Evolutionary conservation across 306 rosid genomes (phyloP).

Genomic region (Quillaja saponaria): DNA sequence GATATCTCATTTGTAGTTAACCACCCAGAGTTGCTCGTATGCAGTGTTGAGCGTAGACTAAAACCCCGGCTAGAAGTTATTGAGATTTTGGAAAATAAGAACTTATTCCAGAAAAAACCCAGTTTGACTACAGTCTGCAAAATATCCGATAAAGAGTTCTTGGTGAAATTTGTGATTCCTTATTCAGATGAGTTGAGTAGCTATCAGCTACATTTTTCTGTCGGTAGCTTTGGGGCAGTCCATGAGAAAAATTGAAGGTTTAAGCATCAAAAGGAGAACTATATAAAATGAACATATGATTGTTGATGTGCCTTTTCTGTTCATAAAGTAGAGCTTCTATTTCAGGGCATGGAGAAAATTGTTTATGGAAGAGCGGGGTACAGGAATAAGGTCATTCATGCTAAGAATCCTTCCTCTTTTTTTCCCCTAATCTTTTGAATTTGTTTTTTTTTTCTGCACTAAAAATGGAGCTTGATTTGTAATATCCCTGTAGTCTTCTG

Average conservation of each 20-base stretch:
- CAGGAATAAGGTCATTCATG: too few relatives aligned
- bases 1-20: slow-evolving; percentile 26
- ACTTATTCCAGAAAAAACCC: slow-evolving; percentile 10
- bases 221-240: too few relatives aligned
- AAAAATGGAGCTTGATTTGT: too few relatives aligned
- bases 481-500: too few relatives aligned
- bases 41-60: slow-evolving; percentile 30
- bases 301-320: not conserved
- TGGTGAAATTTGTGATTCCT: slow-evolving; percentile 27
- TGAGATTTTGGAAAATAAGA: slow-evolving; percentile 25
- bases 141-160: slow-evolving; percentile 17
- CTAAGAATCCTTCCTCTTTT: too few relatives aligned
- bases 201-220: too few relatives aligned
- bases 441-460: too few relatives aligned
- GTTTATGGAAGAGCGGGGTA: too few relatives aligned
- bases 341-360: too few relatives aligned
- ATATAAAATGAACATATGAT: not conserved
- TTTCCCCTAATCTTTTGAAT: too few relatives aligned
- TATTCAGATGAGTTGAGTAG: slow-evolving; percentile 21
- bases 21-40: slow-evolving; percentile 32
- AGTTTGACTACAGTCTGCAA: slow-evolving; percentile 23
- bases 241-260: too few relatives aligned
- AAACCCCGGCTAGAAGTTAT: slow-evolving; percentile 32
- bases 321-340: too few relatives aligned
- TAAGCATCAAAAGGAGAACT: not conserved